phyloP scores from a whole-genome alignment of 2,329 filamentous ascomycete genomes.

The Hymenoscyphus fraxineus region DNA sequence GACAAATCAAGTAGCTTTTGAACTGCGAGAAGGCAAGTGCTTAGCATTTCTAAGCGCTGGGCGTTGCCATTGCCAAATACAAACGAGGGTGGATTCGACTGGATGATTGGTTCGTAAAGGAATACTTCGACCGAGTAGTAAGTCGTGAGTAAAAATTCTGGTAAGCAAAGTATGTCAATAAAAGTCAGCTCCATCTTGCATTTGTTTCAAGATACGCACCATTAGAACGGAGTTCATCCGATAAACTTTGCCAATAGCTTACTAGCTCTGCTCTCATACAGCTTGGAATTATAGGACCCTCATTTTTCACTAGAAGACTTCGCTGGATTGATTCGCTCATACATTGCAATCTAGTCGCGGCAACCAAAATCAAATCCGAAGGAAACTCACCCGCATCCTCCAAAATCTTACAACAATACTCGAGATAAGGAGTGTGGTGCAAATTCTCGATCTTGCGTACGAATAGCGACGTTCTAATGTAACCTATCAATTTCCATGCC shows the following conservation, averaged over 20 bases:
- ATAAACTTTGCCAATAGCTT: slow-evolving; percentile 18
- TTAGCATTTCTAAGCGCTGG: slow-evolving; percentile 25
- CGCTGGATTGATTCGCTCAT: slow-evolving; percentile 18
- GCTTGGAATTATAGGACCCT: background rate
- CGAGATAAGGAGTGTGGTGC: slow-evolving; percentile 21
- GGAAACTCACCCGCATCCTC: slow-evolving; percentile 16
- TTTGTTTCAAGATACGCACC: slow-evolving; percentile 15
- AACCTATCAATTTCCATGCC: background rate
- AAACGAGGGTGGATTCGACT: slow-evolving; percentile 14
- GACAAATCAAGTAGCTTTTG: slow-evolving; percentile 17
- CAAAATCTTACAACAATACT: slow-evolving; percentile 21
- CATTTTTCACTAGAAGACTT: slow-evolving; percentile 13
- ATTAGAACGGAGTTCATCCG: slow-evolving; percentile 19
- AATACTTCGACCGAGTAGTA: slow-evolving; percentile 20
- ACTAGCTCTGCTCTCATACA: slow-evolving; percentile 15
- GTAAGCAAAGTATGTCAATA: background rate
- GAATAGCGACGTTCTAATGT: slow-evolving; percentile 14
- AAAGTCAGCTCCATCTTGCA: background rate
- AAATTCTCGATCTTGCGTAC: slow-evolving; percentile 22
- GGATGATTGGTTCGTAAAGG: slow-evolving; percentile 20
- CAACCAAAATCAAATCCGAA: slow-evolving; percentile 22
- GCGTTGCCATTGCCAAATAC: slow-evolving; percentile 5
- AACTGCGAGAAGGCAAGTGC: slow-evolving; percentile 17
- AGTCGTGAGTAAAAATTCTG: slow-evolving; percentile 12
- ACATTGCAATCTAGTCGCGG: slow-evolving; percentile 19